Evolutionary conservation across 202 grass and related monocot genomes (phyloP).

Genomic region (Cymbopogon flexuosus): DNA sequence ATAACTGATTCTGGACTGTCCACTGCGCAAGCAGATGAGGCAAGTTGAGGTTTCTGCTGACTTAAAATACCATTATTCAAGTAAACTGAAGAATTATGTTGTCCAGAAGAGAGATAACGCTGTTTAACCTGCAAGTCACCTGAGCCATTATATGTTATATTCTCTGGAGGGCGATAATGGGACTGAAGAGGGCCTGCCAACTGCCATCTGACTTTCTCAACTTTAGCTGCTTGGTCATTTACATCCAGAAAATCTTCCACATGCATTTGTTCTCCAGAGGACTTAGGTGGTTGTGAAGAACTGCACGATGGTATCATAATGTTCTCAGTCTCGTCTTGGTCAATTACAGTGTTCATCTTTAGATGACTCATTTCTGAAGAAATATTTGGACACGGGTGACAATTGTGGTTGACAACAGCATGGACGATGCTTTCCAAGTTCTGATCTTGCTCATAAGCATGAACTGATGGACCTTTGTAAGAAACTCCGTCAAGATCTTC

Average conservation of each 20-base stretch:
- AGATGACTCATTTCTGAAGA: slow-evolving; percentile 22
- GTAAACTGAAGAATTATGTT: slow-evolving; percentile 30
- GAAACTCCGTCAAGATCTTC: slow-evolving; percentile 20
- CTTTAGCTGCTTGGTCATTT: slow-evolving; percentile 24
- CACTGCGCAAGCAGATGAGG: slow-evolving; percentile 25
- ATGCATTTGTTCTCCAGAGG: slow-evolving; percentile 12
- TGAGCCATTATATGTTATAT: slow-evolving; percentile 16
- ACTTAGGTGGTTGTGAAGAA: slow-evolving; percentile 18
- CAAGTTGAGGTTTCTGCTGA: slow-evolving; percentile 19
- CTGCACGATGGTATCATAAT: slow-evolving; percentile 17
- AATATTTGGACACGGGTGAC: slow-evolving; percentile 2
- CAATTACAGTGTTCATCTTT: slow-evolving; percentile 14
- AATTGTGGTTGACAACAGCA: neutral
- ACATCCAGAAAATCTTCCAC: slow-evolving; percentile 27
- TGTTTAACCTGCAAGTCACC: slow-evolving; percentile 29
- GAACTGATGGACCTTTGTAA: slow-evolving; percentile 3
- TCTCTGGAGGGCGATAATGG: slow-evolving; percentile 27
- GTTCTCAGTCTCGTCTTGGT: slow-evolving; percentile 5
- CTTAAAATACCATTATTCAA: slow-evolving; percentile 28
- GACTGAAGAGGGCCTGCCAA: slow-evolving; percentile 25
- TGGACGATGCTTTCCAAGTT: slow-evolving; percentile 6
- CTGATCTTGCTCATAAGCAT: slow-evolving; percentile 24
- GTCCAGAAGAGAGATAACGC: slow-evolving; percentile 25
- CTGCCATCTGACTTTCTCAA: slow-evolving; percentile 34
- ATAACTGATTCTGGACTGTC: slow-evolving; percentile 25